Percentiles rank a stretch among this genome's conserved stretches.
phyloP scores from a whole-genome alignment of 2,329 filamentous ascomycete genomes.

The Zymoseptoria pseudotritici region DNA sequence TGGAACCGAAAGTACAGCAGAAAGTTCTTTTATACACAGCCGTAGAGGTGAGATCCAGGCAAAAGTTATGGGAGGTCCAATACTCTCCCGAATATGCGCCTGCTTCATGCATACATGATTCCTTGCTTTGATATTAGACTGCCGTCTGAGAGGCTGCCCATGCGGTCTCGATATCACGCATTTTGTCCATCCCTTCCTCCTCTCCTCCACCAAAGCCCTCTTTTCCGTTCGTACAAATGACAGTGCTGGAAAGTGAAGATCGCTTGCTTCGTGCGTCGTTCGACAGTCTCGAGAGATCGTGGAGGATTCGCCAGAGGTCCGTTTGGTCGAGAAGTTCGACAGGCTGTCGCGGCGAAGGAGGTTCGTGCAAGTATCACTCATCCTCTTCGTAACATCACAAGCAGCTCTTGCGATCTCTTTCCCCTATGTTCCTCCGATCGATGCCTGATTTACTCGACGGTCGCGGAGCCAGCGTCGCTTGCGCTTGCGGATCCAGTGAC shows the following conservation, averaged over 20 bases:
- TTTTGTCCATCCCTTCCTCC: background rate
- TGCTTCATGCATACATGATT: background rate
- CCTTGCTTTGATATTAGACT: background rate
- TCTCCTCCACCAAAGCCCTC: background rate
- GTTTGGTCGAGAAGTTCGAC: too few relatives aligned
- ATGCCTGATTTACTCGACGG: constrained; percentile 22
- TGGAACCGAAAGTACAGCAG: background rate
- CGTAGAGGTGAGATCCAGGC: background rate
- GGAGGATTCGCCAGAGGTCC: background rate
- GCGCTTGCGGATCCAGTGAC: constrained; percentile 22
- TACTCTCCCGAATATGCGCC: background rate
- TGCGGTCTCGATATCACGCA: background rate
- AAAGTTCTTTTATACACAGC: background rate
- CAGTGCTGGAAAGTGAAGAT: background rate
- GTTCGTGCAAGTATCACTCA: background rate
- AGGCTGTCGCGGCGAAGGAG: background rate
- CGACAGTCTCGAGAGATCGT: background rate
- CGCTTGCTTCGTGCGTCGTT: background rate
- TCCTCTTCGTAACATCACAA: background rate
- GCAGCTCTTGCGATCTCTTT: background rate
- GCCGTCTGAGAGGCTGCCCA: background rate
- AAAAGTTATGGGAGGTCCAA: background rate
- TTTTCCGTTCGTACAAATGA: background rate
- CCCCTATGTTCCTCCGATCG: background rate
- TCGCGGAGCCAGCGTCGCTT: constrained; percentile 22